Conservation (phyloP, 1,139 yeast genomes). For the Saccharomycopsis hybrid region DNA sequence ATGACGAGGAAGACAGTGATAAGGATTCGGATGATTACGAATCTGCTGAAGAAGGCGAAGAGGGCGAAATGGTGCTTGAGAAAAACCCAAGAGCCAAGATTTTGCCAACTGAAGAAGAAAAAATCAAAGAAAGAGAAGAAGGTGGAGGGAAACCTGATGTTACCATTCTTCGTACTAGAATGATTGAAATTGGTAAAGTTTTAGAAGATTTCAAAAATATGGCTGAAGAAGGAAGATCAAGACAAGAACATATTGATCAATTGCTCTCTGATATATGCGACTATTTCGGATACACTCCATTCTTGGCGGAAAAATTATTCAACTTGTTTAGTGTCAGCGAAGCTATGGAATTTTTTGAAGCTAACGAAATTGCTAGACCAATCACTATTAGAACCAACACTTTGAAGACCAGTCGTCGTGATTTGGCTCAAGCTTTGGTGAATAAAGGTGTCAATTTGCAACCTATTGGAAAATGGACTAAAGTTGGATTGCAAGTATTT, state of each 20-base stretch:
- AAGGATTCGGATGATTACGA: constrained; percentile 60
- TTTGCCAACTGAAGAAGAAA: constrained; percentile 57
- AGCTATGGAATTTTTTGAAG: constrained; percentile 97
- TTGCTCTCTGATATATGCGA: constrained; percentile 79
- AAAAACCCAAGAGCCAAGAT: constrained; percentile 72
- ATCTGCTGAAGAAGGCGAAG: constrained; percentile 78
- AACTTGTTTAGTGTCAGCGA: constrained; percentile 89
- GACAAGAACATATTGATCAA: constrained; percentile 75
- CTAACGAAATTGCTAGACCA: constrained; percentile 95
- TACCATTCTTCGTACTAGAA: constrained; percentile 81
- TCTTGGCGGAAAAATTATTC: constrained; percentile 88
- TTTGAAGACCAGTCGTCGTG: constrained; percentile 88
- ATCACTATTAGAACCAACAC: constrained; percentile 96
- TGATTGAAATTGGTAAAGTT: constrained; percentile 94
- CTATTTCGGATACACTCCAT: constrained; percentile 95
- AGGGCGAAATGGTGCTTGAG: constrained; percentile 67
- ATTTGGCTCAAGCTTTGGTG: constrained; percentile 88
- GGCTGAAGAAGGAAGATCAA: constrained; percentile 80
- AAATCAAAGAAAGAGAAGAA: constrained; percentile 41
- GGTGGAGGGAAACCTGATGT: constrained; percentile 61
- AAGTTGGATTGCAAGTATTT: constrained; percentile 93
- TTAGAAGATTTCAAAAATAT: constrained; percentile 78
- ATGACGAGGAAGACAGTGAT: constrained; percentile 76
- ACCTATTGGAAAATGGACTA: constrained; percentile 97
- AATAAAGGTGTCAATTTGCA: constrained; percentile 96